A percentile compares a stretch with the other conserved stretches of the same genome.
Conservation (phyloP, 352 stramenopile genomes). For the Blastocystis sp. region DNA sequence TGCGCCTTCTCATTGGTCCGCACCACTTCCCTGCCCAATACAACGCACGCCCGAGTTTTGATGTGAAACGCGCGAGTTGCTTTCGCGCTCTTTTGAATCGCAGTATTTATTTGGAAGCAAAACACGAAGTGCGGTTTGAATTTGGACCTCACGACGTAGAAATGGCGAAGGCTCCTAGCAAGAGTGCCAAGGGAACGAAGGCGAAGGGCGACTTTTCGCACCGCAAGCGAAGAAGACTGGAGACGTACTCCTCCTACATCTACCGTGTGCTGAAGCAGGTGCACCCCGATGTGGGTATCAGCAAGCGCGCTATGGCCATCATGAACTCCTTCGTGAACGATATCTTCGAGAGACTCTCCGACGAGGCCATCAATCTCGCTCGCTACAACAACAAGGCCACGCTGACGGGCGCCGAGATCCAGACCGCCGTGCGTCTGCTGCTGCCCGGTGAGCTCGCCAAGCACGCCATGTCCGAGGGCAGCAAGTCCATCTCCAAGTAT, state of each 20-base stretch:
- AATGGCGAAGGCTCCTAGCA: constrained; percentile 70
- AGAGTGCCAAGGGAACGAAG: constrained; percentile 77
- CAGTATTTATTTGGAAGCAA: constrained; percentile 15
- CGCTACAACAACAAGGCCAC: constrained; percentile 98
- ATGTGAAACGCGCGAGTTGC: background rate
- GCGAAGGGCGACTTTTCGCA: constrained; percentile 73
- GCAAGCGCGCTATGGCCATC: constrained; percentile 74
- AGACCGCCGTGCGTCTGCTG: constrained; percentile 90
- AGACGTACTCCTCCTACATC: too few species aligned
- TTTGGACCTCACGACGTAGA: constrained; percentile 13
- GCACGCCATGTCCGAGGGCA: constrained; percentile 88
- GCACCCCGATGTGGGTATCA: constrained; percentile 73
- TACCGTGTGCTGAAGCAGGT: too few species aligned
- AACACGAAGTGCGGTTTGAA: background rate
- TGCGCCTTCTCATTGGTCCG: too few species aligned
- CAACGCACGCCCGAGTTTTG: background rate
- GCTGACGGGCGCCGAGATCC: constrained; percentile 88
- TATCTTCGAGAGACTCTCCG: constrained; percentile 94
- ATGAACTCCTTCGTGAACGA: constrained; percentile 78
- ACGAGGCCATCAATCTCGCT: constrained; percentile 88
- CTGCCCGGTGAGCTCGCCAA: constrained; percentile 89
- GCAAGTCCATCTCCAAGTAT: constrained; percentile 78
- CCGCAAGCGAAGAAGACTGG: constrained; percentile 76
- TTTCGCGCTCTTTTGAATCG: background rate
- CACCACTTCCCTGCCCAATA: background rate